Evolutionary conservation across 257 asterid species (phyloP).

Genomic region (Forsythia viridissima): DNA sequence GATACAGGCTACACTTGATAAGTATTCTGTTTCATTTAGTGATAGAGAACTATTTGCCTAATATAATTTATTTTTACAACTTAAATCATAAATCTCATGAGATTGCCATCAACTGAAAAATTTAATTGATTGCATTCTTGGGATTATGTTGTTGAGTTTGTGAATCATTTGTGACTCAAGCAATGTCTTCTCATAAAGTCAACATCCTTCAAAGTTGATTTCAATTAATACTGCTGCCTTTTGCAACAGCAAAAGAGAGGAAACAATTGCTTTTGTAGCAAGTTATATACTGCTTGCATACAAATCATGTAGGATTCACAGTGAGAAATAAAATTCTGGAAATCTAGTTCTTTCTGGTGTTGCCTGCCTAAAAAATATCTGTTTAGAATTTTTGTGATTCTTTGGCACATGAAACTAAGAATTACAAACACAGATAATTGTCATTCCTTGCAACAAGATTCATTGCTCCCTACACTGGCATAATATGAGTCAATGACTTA

Average conservation of each 20-base stretch:
- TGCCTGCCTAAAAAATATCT: not conserved
- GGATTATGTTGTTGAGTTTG: not conserved
- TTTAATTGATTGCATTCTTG: not conserved
- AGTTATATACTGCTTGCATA: too few species aligned
- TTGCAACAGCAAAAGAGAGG: not conserved
- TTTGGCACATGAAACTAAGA: not conserved
- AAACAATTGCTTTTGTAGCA: too few species aligned
- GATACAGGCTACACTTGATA: too few species aligned
- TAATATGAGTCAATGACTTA: not conserved
- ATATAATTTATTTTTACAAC: not conserved
- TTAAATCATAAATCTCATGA: not conserved
- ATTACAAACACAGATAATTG: not conserved
- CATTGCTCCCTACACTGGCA: not conserved
- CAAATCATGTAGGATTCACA: not conserved
- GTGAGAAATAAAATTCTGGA: not conserved
- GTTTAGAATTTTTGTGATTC: not conserved
- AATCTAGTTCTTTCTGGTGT: not conserved
- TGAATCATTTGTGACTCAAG: not conserved
- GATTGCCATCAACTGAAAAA: not conserved
- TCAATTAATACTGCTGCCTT: too few species aligned
- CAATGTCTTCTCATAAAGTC: not conserved
- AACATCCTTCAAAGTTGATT: too few species aligned
- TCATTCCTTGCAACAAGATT: too few species aligned
- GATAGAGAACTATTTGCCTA: not conserved
- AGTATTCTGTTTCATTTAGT: too few species aligned